These are phyloP conservation scores for Saturnispora mendoncae DNA, from an alignment of 805 yeast genomes.

Conservation along the genomic window DNA sequence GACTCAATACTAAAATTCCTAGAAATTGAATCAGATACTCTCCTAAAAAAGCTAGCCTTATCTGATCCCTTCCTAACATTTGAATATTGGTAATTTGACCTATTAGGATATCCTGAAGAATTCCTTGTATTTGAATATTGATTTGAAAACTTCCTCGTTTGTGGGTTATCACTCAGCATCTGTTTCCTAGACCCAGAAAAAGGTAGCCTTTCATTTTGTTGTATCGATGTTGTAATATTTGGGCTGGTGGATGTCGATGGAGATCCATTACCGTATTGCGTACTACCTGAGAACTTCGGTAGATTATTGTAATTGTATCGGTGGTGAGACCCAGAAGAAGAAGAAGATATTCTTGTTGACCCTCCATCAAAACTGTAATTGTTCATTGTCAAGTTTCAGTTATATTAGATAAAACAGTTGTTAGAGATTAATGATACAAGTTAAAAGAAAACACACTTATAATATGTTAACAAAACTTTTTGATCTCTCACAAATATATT, in stretches of 20 bases:
- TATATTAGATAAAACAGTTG: neutral
- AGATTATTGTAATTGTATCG: conserved; percentile 11
- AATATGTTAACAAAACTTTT: neutral
- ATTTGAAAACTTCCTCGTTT: neutral
- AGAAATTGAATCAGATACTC: conserved; percentile 5
- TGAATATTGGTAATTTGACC: neutral
- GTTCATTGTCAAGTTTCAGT: neutral
- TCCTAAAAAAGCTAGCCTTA: conserved; percentile 2
- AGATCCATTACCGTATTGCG: neutral
- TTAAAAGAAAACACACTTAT: neutral
- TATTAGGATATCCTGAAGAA: conserved; percentile 1
- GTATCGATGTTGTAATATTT: neutral
- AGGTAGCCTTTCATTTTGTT: conserved; percentile 11
- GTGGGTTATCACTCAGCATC: conserved; percentile 6
- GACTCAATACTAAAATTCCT: conserved; percentile 1
- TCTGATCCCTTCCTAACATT: neutral
- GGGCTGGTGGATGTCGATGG: neutral
- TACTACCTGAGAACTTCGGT: conserved; percentile 12
- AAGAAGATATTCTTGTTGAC: conserved; percentile 3
- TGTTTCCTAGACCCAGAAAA: conserved; percentile 14
- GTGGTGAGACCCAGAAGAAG: neutral
- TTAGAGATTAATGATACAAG: neutral
- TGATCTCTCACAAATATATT: neutral
- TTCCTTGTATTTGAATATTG: neutral
- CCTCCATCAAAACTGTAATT: neutral